phyloP scores from a whole-genome alignment of 345 rosid species.

The Hibiscus mutabilis region DNA sequence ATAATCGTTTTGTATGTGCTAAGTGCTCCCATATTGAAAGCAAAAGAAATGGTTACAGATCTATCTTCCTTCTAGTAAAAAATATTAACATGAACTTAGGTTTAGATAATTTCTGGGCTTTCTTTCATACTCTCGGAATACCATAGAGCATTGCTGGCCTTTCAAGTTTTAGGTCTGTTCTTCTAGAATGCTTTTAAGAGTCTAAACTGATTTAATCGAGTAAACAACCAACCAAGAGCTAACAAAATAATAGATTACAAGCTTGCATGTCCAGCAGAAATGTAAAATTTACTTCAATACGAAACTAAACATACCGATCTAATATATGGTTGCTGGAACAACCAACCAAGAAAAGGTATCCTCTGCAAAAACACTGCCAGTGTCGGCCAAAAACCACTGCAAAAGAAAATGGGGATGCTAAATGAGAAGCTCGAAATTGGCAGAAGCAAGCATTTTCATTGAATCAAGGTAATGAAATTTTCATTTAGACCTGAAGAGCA shows the following conservation, averaged over 20 bases:
- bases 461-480: no score
- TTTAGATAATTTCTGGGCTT: not conserved
- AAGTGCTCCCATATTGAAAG: not conserved
- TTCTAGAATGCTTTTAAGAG: not conserved
- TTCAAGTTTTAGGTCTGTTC: not conserved
- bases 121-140: not conserved
- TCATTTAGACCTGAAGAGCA: no score
- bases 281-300: not conserved
- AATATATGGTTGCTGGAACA: constrained; percentile 74
- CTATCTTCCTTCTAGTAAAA: not conserved
- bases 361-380: constrained; percentile 80
- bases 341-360: constrained; percentile 93
- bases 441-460: no score
- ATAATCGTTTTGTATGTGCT: not conserved
- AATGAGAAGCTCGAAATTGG: no score
- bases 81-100: not conserved
- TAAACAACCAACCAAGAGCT: constrained; percentile 1
- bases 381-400: constrained; percentile 23
- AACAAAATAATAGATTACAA: not conserved
- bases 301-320: constrained; percentile 60
- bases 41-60: not conserved
- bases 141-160: not conserved
- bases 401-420: not conserved
- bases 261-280: not conserved
- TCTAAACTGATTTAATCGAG: not conserved